Base-by-base conservation (phyloP, 495 filamentous ascomycete species). In the Annulohypoxylon nitens region DNA sequence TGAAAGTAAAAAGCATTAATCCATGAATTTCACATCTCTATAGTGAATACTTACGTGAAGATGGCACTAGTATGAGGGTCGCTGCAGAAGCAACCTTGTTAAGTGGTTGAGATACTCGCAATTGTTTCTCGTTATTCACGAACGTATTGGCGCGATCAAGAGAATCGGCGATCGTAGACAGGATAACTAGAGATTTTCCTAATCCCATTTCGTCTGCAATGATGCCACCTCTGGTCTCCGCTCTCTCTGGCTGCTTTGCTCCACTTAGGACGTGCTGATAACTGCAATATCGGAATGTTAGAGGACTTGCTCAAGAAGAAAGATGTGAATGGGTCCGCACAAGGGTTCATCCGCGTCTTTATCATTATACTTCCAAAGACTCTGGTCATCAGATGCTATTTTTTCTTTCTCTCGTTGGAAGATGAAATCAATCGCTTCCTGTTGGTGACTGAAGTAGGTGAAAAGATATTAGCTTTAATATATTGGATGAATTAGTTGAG, bases 191-290 rank as follows among this genome's bases (percentile, higher is more conserved):
- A 0, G 82, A 76, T 66, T 83, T 83, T n/a, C 82, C 82, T 3
- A 83, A 63, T 1, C 81, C 81, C 80, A 83, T 82, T 5, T 75
- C 76, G 73, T 83, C 81, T 0, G 81, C 80, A 4, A 81, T 30
- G 8, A 81, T 72, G 10, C 79, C 79, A 8, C 79, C 79, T 10
- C 41, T 25, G 16, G 59, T 36, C n/a, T 62, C 20, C 18, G 50
- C 45, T 47, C 37, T 55, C 16, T 54, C 26, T 11, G 34, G 20
- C 37, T 67, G n/a, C 5, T 69, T 18, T 34, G 34, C 3, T 10
- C 50, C 63, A 39, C 55, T 75, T 11, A 68, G 50, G 6, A 53
- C 9, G n/a, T 68, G 64, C 1, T 34, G 41, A 14, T 68, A 68
- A n/a, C 64, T 68, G 36, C 2, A 39, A 7, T 10, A 39, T 12